Evolutionary conservation across 2,329 filamentous ascomycete species (phyloP).

Genomic region (Sclerotinia nivalis): DNA sequence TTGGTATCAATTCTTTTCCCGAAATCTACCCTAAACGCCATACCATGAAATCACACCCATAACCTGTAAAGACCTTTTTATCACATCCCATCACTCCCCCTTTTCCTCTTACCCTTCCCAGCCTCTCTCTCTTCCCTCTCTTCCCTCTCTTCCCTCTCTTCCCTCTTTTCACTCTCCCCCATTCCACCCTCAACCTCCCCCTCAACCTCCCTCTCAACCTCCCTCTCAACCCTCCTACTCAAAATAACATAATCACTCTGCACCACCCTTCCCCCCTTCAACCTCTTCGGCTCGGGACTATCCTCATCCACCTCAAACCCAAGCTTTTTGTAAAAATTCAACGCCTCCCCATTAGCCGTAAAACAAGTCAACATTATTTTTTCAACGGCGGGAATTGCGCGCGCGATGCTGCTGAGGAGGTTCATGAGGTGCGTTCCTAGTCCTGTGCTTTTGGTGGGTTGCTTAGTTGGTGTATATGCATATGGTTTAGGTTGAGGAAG

Average conservation of each 20-base stretch:
- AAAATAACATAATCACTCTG: slow-evolving; percentile 61
- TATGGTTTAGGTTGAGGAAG: too few relatives aligned
- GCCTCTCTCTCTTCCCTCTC: not conserved
- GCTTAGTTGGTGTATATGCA: not conserved
- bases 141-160: too few relatives aligned
- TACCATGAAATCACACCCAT: not conserved
- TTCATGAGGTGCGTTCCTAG: slow-evolving; percentile 62
- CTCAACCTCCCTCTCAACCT: slow-evolving; percentile 37
- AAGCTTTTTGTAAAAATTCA: slow-evolving; percentile 60
- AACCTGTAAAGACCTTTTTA: not conserved
- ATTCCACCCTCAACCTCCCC: not conserved
- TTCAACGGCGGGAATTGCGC: slow-evolving; percentile 53
- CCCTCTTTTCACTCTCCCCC: not conserved
- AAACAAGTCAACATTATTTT: slow-evolving; percentile 79
- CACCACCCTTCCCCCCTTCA: slow-evolving; percentile 56
- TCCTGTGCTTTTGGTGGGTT: slow-evolving; percentile 52
- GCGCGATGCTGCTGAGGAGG: slow-evolving; percentile 54
- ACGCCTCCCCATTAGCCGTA: slow-evolving; percentile 57
- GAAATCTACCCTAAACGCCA: not conserved
- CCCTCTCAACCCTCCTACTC: slow-evolving; percentile 46
- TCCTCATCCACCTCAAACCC: slow-evolving; percentile 59
- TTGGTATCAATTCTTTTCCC: not conserved
- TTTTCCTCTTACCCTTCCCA: not conserved
- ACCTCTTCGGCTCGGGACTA: slow-evolving; percentile 54
- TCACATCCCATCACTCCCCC: not conserved